Conservation (phyloP, 345 rosid species). For the Eucalyptus tenuipes region DNA sequence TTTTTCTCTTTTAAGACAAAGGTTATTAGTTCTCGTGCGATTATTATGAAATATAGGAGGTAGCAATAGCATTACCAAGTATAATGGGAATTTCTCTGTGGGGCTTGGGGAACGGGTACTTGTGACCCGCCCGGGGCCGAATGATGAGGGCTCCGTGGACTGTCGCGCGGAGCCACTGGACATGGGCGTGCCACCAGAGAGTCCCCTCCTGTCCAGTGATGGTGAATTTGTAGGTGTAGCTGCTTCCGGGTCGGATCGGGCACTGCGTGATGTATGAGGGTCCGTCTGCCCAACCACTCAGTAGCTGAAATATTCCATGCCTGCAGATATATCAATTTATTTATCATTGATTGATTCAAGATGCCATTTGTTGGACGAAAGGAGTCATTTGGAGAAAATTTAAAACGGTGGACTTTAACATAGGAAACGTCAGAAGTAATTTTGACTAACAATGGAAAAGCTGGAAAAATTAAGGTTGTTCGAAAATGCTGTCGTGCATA, state of each 20-base stretch:
- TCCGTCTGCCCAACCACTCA: slow-evolving; percentile 85
- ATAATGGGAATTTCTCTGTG: slow-evolving; percentile 61
- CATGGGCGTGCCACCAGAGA: slow-evolving; percentile 94
- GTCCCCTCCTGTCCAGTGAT: slow-evolving; percentile 73
- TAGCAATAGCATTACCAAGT: slow-evolving; percentile 25
- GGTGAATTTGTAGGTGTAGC: slow-evolving; percentile 52
- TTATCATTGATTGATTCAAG: background rate
- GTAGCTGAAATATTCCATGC: slow-evolving; percentile 69
- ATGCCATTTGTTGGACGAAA: background rate
- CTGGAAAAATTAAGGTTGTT: background rate
- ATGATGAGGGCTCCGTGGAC: slow-evolving; percentile 79
- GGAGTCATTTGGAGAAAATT: background rate
- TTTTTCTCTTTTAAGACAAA: background rate
- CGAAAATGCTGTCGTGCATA: background rate
- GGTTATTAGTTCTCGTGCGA: background rate
- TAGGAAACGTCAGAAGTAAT: background rate
- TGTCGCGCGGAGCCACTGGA: slow-evolving; percentile 62
- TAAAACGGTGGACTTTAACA: background rate
- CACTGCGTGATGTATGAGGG: slow-evolving; percentile 72
- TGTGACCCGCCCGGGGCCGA: slow-evolving; percentile 43
- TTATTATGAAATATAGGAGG: background rate
- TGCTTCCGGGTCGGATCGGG: slow-evolving; percentile 54
- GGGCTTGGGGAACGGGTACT: slow-evolving; percentile 77
- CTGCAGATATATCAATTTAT: slow-evolving; percentile 3
- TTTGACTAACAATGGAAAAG: background rate